phyloP scores from a whole-genome alignment of 371 early-diverging fungal genomes.

The Mortierella sp. region DNA sequence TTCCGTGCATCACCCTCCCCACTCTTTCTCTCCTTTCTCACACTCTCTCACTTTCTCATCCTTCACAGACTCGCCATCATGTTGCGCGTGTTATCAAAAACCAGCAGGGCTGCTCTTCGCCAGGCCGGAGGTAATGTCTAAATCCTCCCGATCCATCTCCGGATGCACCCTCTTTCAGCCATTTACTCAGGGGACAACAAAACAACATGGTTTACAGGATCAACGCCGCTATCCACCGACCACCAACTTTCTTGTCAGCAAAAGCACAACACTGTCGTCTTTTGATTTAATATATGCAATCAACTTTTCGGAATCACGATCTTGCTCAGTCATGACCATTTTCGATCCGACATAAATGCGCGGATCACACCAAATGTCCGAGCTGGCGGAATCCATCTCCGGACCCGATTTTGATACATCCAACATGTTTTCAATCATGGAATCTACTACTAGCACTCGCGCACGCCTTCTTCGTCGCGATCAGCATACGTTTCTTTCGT shows the following conservation, averaged over 20 bases:
- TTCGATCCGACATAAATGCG: background rate
- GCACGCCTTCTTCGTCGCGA: background rate
- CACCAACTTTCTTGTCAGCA: background rate
- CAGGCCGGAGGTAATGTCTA: conserved; percentile 46
- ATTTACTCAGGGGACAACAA: background rate
- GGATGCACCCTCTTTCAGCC: background rate
- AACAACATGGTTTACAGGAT: background rate
- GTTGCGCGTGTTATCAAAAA: conserved; percentile 55
- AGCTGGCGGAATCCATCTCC: conserved; percentile 13
- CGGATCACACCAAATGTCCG: conserved; percentile 19
- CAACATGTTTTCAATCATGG: background rate
- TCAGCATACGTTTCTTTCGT: background rate
- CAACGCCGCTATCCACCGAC: background rate
- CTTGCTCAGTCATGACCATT: background rate
- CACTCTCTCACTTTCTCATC: background rate
- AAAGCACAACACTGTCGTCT: background rate
- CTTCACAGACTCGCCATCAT: conserved; percentile 32
- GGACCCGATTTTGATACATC: conserved; percentile 7
- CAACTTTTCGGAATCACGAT: background rate
- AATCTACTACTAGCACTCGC: background rate
- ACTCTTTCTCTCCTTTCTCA: background rate
- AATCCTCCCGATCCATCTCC: conserved; percentile 1
- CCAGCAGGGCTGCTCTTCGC: conserved; percentile 47
- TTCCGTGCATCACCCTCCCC: conserved; percentile 16
- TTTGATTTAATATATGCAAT: background rate